Evolutionary conservation across 2,329 filamentous ascomycete species (phyloP), one percentile per base, ranked within the genome.

Genomic region (Penicillium brasilianum): DNA sequence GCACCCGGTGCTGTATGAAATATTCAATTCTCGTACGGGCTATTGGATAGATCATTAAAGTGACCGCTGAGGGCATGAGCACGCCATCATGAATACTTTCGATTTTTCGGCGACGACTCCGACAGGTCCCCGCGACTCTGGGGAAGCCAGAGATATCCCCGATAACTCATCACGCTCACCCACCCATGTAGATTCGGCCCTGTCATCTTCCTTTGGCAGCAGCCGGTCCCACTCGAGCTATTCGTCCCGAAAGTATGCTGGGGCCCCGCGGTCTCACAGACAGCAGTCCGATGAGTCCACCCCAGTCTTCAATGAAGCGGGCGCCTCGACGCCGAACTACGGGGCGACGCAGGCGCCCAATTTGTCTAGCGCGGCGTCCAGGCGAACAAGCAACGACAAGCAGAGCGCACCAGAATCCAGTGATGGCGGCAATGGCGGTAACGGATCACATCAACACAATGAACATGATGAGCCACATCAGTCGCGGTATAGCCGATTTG

Each of bases 401-500:
- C 51, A 53, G 28, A 63, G 63, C 46, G 57, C 44, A 28, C 39
- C 60, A n/a, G 41, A 56, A 52, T 58, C 49, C 16, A 28, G 22
- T 9, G 43, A 18, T 20, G 50, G 32, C 32, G 11, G 25, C 18
- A 52, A 14, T 18, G 36, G 43, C 41, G 18, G 10, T 43, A 55
- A 41, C 25, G 1, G 37, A 48, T 39, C 13, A 60, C 60, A 39
- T 28, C 57, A 22, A 18, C 43, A 13, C 8, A 61, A 64, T 8
- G 43, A 65, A 30, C 14, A 52, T 4, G 43, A 63, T 34, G 65
- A 71, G 41, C 60, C 60, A 20, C 61, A 57, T n/a, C 59, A 62
- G 8, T 66, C 73, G 20, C 83, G 84, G 80, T 85, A 82, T 77
- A 78, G 77, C 59, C 72, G 69, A 14, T 66, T 84, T 10, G 76